Conservation (phyloP, 108 stramenopile species). For the Cyclostephanos invisitatus region DNA sequence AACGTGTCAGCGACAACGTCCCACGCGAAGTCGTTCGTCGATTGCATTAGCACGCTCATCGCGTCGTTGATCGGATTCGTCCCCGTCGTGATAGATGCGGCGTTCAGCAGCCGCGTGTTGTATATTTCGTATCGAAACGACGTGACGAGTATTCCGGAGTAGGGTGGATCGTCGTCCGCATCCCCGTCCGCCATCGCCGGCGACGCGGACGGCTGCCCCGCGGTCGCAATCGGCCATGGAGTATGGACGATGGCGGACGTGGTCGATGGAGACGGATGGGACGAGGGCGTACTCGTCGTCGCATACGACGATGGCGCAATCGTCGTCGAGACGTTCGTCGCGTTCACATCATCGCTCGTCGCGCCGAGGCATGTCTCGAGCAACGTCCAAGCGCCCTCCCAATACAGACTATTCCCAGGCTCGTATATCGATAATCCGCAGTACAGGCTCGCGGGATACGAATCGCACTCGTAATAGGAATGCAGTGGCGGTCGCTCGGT, state of each 20-base stretch:
- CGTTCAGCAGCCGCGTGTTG: conserved; percentile 7
- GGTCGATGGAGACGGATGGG: neutral
- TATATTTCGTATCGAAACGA: conserved; percentile 26
- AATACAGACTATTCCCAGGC: conserved; percentile 31
- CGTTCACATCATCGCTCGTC: neutral
- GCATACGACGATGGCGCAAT: neutral
- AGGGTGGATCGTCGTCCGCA: conserved; percentile 1
- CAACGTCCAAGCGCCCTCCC: conserved; percentile 43
- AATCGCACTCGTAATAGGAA: conserved; percentile 33
- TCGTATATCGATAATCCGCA: conserved; percentile 42
- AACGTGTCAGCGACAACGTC: conserved; percentile 9
- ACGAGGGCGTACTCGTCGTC: neutral
- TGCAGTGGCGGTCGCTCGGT: too few relatives aligned
- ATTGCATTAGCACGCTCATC: neutral
- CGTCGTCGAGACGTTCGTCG: neutral
- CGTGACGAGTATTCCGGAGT: conserved; percentile 5
- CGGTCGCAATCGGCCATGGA: too few relatives aligned
- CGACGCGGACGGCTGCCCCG: neutral
- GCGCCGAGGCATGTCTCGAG: conserved; percentile 30
- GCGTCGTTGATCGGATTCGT: conserved; percentile 6
- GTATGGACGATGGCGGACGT: too few relatives aligned
- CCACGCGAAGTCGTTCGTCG: conserved; percentile 5
- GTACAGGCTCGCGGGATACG: conserved; percentile 29
- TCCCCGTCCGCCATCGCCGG: neutral
- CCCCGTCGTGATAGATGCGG: conserved; percentile 11